These are phyloP conservation scores for Arxiozyma telluris DNA, from an alignment of 1,139 yeast species.

Conservation along the genomic window DNA sequence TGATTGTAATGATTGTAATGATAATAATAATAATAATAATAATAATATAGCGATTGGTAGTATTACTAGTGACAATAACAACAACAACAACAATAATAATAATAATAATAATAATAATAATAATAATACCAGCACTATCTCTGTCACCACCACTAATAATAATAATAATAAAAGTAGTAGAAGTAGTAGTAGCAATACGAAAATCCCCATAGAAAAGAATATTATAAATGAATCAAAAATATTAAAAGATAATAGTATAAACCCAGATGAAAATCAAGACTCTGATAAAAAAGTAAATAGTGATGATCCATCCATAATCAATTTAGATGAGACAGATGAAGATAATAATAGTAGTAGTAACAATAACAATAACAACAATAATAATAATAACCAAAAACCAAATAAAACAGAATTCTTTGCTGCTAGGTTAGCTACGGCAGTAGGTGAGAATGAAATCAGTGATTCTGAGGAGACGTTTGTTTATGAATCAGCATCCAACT, in stretches of 20 bases:
- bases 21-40: no score
- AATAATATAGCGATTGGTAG: not conserved
- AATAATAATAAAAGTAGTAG: not conserved
- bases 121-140: no score
- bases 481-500: constrained; percentile 50
- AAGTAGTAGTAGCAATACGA: not conserved
- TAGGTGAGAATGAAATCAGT: constrained; percentile 76
- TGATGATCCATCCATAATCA: constrained; percentile 1
- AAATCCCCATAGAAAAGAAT: not conserved
- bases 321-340: not conserved
- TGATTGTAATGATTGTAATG: no score
- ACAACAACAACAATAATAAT: no score
- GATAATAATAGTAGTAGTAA: constrained; percentile 3
- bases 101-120: no score
- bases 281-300: no score
- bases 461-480: constrained; percentile 93
- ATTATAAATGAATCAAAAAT: not conserved
- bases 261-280: constrained; percentile 1
- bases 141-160: no score
- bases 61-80: no score
- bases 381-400: constrained; percentile 16
- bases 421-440: constrained; percentile 88
- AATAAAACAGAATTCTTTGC: constrained; percentile 89
- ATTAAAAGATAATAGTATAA: not conserved
- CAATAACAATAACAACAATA: constrained; percentile 1